phyloP scores from a whole-genome alignment of 1,284 basidiomycete species.

The Ustilago tritici region DNA sequence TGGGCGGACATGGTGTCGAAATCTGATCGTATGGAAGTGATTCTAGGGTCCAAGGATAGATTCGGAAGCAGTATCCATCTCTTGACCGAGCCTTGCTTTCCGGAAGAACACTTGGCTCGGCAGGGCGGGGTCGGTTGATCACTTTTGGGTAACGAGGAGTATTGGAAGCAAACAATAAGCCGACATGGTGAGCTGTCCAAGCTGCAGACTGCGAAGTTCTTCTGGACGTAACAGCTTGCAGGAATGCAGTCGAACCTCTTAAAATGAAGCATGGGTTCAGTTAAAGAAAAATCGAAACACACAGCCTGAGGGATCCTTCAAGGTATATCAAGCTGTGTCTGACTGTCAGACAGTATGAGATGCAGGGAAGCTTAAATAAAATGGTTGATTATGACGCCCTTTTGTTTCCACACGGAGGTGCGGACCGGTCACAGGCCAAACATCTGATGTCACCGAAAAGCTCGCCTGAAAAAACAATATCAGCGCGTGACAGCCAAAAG shows the following conservation, averaged over 20 bases:
- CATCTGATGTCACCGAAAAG: no score
- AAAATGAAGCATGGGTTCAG: no score
- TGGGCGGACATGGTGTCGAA: background rate
- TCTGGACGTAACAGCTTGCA: background rate
- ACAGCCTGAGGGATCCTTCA: no score
- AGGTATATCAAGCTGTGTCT: no score
- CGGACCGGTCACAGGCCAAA: no score
- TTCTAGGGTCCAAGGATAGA: background rate
- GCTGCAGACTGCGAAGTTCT: background rate
- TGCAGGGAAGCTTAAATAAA: no score
- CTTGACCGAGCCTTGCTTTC: background rate
- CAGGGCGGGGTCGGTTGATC: background rate
- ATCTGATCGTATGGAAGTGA: background rate
- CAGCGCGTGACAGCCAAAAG: no score
- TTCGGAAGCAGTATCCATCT: background rate
- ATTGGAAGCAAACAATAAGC: background rate
- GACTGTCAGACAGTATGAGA: no score
- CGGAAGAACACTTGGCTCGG: background rate
- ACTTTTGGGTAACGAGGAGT: background rate
- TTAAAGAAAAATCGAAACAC: no score
- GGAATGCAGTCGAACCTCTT: background rate
- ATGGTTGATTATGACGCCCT: no score
- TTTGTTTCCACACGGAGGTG: no score
- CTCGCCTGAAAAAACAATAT: no score
- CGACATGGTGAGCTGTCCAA: background rate